A percentile compares a stretch with the other conserved stretches of the same genome.
phyloP scores from a whole-genome alignment of 495 filamentous ascomycete species.

The Hypoxylon crocopeplum region DNA sequence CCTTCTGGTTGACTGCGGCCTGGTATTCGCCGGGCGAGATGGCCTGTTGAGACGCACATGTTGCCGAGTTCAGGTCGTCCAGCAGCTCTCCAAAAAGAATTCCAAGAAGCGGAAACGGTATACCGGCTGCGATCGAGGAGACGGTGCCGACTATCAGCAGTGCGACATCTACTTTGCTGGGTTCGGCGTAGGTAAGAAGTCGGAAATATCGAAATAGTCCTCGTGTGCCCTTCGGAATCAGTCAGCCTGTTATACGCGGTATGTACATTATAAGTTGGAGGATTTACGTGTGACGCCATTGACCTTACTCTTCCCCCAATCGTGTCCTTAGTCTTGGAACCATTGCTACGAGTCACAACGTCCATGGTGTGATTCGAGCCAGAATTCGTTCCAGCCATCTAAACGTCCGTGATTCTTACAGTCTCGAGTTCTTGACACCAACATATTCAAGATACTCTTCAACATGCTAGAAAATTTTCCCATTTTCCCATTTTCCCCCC shows the following conservation, averaged over 20 bases:
- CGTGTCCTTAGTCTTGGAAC: constrained; percentile 5
- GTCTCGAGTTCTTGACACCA: background rate
- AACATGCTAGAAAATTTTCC: constrained; percentile 15
- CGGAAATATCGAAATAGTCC: constrained; percentile 44
- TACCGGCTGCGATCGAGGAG: constrained; percentile 65
- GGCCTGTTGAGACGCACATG: constrained; percentile 48
- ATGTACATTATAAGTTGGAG: background rate
- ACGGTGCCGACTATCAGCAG: constrained; percentile 60
- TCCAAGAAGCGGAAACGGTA: constrained; percentile 71
- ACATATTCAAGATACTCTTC: constrained; percentile 7
- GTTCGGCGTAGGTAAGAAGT: constrained; percentile 46
- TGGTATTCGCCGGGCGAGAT: constrained; percentile 43
- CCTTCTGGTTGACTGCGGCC: constrained; percentile 59
- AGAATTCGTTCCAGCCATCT: constrained; percentile 16
- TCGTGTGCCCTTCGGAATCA: constrained; percentile 10
- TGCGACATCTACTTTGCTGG: constrained; percentile 51
- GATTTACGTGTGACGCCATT: constrained; percentile 26
- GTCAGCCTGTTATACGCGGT: constrained; percentile 7
- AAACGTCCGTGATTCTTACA: constrained; percentile 2
- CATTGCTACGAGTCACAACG: constrained; percentile 3
- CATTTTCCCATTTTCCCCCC: constrained; percentile 5
- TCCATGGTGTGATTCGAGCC: constrained; percentile 14
- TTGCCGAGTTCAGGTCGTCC: constrained; percentile 68
- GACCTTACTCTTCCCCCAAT: constrained; percentile 4
- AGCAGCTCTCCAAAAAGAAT: constrained; percentile 73